Conservation (phyloP, 257 asterid genomes). For the Parsonsia alboflavescens region DNA sequence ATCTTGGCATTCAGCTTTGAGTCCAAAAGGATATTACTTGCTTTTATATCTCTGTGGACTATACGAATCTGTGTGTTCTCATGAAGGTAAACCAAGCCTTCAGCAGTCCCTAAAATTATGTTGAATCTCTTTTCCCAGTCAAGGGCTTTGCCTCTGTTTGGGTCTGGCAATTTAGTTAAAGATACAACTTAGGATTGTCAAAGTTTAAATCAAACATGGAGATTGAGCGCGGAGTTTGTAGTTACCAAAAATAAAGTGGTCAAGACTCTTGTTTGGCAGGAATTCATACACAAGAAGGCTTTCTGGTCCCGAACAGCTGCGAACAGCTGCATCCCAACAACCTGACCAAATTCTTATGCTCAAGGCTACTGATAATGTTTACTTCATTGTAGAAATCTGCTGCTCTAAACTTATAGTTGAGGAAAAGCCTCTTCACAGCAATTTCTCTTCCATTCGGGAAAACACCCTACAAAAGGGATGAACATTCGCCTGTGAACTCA, state of each 20-base stretch:
- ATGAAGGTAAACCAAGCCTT: conserved; percentile 72
- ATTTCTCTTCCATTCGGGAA: conserved; percentile 85
- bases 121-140: no score
- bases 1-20: conserved; percentile 59
- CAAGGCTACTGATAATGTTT: conserved; percentile 80
- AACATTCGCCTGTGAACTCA: background rate
- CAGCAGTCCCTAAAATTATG: conserved; percentile 79
- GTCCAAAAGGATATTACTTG: conserved; percentile 69
- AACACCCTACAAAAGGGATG: conserved; percentile 53
- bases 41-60: conserved; percentile 72
- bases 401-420: conserved; percentile 84
- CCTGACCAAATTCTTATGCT: conserved; percentile 82
- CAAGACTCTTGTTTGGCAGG: no score
- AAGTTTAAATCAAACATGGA: background rate
- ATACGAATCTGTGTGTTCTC: conserved; percentile 60
- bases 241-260: no score
- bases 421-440: conserved; percentile 93
- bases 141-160: no score
- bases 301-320: conserved; percentile 80
- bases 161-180: no score
- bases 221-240: no score
- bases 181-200: background rate
- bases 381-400: conserved; percentile 90
- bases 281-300: conserved; percentile 89
- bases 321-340: conserved; percentile 86